phyloP scores from a whole-genome alignment of 352 stramenopile species.

The Phytophthora crassamura region DNA sequence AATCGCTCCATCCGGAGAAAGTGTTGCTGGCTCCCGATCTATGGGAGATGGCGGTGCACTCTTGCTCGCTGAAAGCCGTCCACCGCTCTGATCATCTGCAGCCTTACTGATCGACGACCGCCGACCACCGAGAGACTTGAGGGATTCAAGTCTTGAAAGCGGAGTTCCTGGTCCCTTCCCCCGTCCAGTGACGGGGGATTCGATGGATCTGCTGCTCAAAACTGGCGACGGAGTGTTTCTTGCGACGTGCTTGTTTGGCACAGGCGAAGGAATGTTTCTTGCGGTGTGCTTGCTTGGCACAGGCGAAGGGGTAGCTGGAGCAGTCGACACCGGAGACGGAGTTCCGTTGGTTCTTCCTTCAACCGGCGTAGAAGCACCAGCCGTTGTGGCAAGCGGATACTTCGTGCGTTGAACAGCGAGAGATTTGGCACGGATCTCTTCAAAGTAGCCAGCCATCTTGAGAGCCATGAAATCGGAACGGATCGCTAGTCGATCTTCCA shows the following conservation, averaged over 20 bases:
- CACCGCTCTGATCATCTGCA: conserved; percentile 28
- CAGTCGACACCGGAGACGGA: conserved; percentile 33
- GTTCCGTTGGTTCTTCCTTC: conserved; percentile 25
- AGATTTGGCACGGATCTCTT: conserved; percentile 86
- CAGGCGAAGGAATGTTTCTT: conserved; percentile 31
- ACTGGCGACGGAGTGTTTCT: conserved; percentile 41
- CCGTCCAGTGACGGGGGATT: conserved; percentile 34
- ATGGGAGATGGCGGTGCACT: conserved; percentile 63
- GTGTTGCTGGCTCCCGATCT: conserved; percentile 39
- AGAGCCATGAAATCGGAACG: conserved; percentile 86
- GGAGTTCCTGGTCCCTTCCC: conserved; percentile 35
- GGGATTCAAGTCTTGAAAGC: conserved; percentile 32
- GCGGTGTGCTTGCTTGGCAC: conserved; percentile 32
- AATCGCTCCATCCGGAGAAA: conserved; percentile 42
- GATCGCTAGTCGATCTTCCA: conserved; percentile 85
- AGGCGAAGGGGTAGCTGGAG: conserved; percentile 35
- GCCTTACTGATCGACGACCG: conserved; percentile 30
- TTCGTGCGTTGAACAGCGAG: conserved; percentile 79
- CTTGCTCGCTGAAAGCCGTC: conserved; percentile 45
- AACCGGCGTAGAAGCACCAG: conserved; percentile 22
- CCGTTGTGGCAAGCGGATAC: conserved; percentile 57
- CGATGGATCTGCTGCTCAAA: conserved; percentile 30
- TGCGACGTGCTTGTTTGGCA: conserved; percentile 38
- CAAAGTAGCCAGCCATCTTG: conserved; percentile 88
- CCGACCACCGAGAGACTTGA: conserved; percentile 38